Evolutionary conservation across 495 filamentous ascomycete genomes (phyloP).

Genomic region (Aspergillus sparsus): DNA sequence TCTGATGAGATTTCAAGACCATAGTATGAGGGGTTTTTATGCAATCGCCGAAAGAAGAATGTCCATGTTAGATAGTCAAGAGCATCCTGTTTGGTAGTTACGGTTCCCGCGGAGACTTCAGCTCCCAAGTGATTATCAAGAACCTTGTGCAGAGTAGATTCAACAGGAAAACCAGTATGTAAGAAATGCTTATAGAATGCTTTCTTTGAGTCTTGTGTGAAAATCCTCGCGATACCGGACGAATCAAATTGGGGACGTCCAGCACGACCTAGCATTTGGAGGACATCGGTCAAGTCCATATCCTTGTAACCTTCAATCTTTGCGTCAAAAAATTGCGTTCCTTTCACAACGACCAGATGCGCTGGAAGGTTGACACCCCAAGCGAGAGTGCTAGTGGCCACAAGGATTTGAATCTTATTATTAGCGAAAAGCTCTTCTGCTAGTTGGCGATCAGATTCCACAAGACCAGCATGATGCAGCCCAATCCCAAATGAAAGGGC

Average conservation of each 20-base stretch:
- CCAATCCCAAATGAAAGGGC: slow-evolving; percentile 95
- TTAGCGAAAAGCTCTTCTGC: slow-evolving; percentile 93
- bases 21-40: slow-evolving; percentile 99
- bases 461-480: slow-evolving; percentile 93
- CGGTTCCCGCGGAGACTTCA: slow-evolving; percentile 90
- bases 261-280: slow-evolving; percentile 97
- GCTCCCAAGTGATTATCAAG: slow-evolving; percentile 96
- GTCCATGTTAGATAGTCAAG: slow-evolving; percentile 99
- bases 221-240: slow-evolving; percentile 92
- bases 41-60: slow-evolving; percentile 95
- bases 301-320: slow-evolving; percentile 98
- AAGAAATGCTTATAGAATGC: slow-evolving; percentile 99
- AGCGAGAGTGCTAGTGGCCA: slow-evolving; percentile 94
- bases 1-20: slow-evolving; percentile 92
- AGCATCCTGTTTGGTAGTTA: slow-evolving; percentile 92
- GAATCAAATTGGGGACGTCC: slow-evolving; percentile 96
- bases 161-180: slow-evolving; percentile 96
- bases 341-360: slow-evolving; percentile 96
- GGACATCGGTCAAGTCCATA: slow-evolving; percentile 97
- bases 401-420: slow-evolving; percentile 96
- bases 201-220: slow-evolving; percentile 97
- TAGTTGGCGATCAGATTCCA: slow-evolving; percentile 88
- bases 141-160: slow-evolving; percentile 93
- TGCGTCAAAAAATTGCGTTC: slow-evolving; percentile 97
- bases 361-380: slow-evolving; percentile 99